Conservation (phyloP, 305 asterid species). For the Plantago rigida region DNA sequence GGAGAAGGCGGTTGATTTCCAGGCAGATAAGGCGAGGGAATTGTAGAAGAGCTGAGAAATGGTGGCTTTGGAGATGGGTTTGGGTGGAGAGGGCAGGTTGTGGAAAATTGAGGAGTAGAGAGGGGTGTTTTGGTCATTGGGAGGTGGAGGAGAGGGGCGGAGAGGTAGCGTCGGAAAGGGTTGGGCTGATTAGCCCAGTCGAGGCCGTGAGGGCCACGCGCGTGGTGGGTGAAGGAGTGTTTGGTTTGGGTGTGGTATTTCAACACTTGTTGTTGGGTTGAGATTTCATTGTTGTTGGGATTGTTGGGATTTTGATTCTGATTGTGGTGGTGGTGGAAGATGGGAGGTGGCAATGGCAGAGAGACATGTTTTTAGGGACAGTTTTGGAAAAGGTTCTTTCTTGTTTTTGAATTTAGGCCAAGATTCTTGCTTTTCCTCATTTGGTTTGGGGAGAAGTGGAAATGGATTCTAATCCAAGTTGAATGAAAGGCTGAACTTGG, state of each 20-base stretch:
- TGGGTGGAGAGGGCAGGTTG: conserved; percentile 44
- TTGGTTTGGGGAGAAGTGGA: no score
- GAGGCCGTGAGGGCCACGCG: conserved; percentile 80
- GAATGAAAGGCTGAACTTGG: no score
- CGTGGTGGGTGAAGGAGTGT: conserved; percentile 57
- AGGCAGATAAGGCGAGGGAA: conserved; percentile 76
- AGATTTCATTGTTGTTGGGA: conserved; percentile 8
- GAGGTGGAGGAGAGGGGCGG: conserved; percentile 53
- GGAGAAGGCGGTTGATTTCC: conserved; percentile 72
- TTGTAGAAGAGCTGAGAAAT: conserved; percentile 55
- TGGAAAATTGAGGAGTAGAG: conserved; percentile 43
- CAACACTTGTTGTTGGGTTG: conserved; percentile 35
- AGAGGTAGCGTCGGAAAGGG: conserved; percentile 80
- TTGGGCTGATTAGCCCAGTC: conserved; percentile 97
- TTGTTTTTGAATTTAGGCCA: no score
- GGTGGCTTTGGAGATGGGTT: conserved; percentile 47
- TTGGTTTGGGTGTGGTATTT: conserved; percentile 72
- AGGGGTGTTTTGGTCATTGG: conserved; percentile 27
- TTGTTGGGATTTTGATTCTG: no score
- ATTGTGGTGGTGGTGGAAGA: conserved; percentile 21
- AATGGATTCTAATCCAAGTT: no score
- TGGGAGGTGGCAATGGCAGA: conserved; percentile 15
- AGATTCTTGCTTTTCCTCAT: no score
- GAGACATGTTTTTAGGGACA: neutral
- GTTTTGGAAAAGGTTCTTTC: no score